These are phyloP conservation scores for Populus tomentosa DNA, from an alignment of 441 rosid species.

Conservation along the genomic window DNA sequence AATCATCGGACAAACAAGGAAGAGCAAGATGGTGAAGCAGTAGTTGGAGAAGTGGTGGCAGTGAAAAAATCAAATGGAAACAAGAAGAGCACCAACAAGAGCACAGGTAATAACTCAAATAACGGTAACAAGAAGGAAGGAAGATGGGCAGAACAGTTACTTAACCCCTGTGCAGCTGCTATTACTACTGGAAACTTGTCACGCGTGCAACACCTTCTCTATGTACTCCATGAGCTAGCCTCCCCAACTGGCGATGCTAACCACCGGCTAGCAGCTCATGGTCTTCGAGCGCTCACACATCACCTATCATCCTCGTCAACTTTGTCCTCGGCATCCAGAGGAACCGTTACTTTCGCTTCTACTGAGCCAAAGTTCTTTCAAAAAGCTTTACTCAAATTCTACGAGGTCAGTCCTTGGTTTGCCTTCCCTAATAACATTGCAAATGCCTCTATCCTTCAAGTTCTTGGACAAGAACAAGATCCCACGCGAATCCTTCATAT, in stretches of 20 bases:
- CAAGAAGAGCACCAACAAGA: constrained; percentile 40
- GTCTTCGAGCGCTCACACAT: constrained; percentile 58
- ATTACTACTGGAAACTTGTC: constrained; percentile 52
- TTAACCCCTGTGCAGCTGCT: constrained; percentile 76
- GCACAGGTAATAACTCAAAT: constrained; percentile 35
- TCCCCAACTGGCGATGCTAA: constrained; percentile 83
- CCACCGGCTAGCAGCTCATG: constrained; percentile 66
- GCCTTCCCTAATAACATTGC: constrained; percentile 76
- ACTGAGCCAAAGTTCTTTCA: constrained; percentile 75
- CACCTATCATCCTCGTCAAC: constrained; percentile 36
- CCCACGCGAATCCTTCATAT: constrained; percentile 46
- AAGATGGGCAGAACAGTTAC: constrained; percentile 89
- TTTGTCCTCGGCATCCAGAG: constrained; percentile 33
- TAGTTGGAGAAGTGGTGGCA: background rate
- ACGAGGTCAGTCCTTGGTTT: constrained; percentile 91
- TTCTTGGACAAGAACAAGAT: constrained; percentile 44
- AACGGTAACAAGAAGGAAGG: constrained; percentile 58
- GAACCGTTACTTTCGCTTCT: constrained; percentile 44
- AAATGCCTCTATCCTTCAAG: constrained; percentile 74
- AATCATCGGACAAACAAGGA: constrained; percentile 11
- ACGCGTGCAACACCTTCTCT: constrained; percentile 68
- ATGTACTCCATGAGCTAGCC: constrained; percentile 77
- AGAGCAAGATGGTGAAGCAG: constrained; percentile 21
- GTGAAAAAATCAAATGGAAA: constrained; percentile 38
- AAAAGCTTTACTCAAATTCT: constrained; percentile 58